Evolutionary conservation across 78 protist genomes (phyloP), one percentile per base, ranked within the genome.

Genomic region (Dictyostelium firmibasis): DNA sequence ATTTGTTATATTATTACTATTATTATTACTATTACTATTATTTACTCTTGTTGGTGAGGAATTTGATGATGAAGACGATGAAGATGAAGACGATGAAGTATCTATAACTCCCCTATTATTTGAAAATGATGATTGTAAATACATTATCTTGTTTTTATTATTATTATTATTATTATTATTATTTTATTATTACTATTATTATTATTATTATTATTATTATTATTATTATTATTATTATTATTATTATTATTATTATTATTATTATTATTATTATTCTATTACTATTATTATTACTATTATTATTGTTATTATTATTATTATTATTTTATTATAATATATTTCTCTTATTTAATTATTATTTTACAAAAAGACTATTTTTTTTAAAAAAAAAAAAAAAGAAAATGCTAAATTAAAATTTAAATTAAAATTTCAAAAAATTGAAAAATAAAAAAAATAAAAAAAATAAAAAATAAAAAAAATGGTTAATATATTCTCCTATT

Each of bases 91-190:
- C 3, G 25, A 27, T 16, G 77, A 33, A 33, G 79, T 33, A 72
- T 33, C 43, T 72, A 29, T 6, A 16, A 20, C 38, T 16, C 35
- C 35, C 27, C 77, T 72, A 72, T 72, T 72, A 72, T 72, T 72
- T 43, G 83, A 77, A 43, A 77, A 77, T 77, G 83, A 23, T n/a
- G 64, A 38, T 75, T 75, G 81, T 75, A 75, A 75, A 75, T 31
- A 75, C 47, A 75, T 75, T 31, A 11, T 75, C 20, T 4, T 36
- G 4, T 36, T 35, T 31, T 35, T n/a, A n/a, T n/a, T n/a, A n/a
- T n/a, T n/a, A n/a, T n/a, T n/a, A n/a, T n/a, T n/a, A n/a, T n/a
- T n/a, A n/a, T n/a, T n/a, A n/a, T n/a, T n/a, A n/a, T n/a, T n/a
- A n/a, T n/a, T n/a, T n/a, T n/a, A n/a, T n/a, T n/a, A n/a, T n/a